phyloP scores from a whole-genome alignment of 1,284 basidiomycete genomes.

The Melampsora larici-populina region DNA sequence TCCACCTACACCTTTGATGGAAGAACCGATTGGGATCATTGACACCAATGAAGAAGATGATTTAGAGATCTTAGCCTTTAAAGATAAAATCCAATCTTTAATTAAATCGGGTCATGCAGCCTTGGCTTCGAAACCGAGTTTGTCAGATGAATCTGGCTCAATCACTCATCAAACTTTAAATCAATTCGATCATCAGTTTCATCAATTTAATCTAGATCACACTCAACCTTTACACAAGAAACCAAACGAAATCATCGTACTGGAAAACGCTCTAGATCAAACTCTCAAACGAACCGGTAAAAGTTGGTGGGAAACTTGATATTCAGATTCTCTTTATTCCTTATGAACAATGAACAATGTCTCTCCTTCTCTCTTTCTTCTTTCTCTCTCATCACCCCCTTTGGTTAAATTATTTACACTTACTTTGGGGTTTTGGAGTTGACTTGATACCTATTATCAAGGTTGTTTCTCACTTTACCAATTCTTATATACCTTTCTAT shows the following conservation, averaged over 20 bases:
- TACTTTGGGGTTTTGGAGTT: no score
- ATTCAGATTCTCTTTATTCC: no score
- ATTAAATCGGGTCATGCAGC: conserved; percentile 29
- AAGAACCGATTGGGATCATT: not conserved
- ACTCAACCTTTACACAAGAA: not conserved
- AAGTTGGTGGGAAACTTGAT: conserved; percentile 14
- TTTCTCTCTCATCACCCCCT: no score
- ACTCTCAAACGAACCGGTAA: not conserved
- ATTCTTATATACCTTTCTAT: no score
- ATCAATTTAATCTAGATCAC: not conserved
- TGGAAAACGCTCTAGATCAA: conserved; percentile 11
- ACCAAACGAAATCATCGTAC: not conserved
- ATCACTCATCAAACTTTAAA: not conserved
- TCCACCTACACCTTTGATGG: not conserved
- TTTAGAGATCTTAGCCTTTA: conserved; percentile 13
- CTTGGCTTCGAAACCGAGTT: conserved; percentile 7
- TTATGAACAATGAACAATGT: no score
- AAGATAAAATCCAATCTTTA: conserved; percentile 23
- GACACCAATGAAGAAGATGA: conserved; percentile 13
- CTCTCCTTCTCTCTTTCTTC: no score
- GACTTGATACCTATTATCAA: no score
- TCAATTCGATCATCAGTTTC: no score
- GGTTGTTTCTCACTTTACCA: no score
- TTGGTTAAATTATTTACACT: no score
- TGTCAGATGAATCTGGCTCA: not conserved